Conservation (phyloP, 768 basidiomycete genomes). For the Mycena albidolilacea region DNA sequence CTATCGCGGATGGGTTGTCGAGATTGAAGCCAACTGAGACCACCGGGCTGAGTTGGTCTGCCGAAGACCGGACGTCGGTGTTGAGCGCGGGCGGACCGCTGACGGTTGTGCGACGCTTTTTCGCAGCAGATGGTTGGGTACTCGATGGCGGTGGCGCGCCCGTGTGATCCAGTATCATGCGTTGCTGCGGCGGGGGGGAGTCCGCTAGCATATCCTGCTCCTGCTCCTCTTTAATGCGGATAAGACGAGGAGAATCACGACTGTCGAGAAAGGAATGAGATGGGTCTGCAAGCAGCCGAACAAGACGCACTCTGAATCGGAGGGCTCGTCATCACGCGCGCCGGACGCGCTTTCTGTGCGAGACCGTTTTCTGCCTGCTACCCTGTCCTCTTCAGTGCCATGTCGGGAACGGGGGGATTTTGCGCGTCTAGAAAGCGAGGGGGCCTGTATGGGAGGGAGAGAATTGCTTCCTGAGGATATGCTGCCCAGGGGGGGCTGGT, state of each 20-base stretch:
- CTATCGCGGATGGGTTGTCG: slow-evolving; percentile 71
- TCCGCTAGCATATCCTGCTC: slow-evolving; percentile 64
- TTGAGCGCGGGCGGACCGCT: slow-evolving; percentile 72
- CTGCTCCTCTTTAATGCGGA: slow-evolving; percentile 76
- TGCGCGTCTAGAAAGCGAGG: slow-evolving; percentile 53
- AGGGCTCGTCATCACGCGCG: slow-evolving; percentile 54
- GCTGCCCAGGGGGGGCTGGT: slow-evolving; percentile 64
- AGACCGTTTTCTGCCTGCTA: slow-evolving; percentile 60
- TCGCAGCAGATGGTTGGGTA: slow-evolving; percentile 62
- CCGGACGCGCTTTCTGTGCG: slow-evolving; percentile 55
- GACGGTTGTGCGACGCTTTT: slow-evolving; percentile 82
- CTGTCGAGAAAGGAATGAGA: slow-evolving; percentile 42
- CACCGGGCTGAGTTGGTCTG: slow-evolving; percentile 73
- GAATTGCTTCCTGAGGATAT: slow-evolving; percentile 67
- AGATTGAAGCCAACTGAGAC: slow-evolving; percentile 69
- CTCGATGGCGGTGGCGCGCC: slow-evolving; percentile 59
- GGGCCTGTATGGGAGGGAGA: slow-evolving; percentile 76
- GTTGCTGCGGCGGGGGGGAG: slow-evolving; percentile 52
- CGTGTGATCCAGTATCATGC: slow-evolving; percentile 25
- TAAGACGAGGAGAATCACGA: slow-evolving; percentile 60
- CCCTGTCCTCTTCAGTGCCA: slow-evolving; percentile 50
- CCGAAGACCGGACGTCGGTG: slow-evolving; percentile 62
- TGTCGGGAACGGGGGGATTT: slow-evolving; percentile 51
- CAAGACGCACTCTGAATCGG: slow-evolving; percentile 63
- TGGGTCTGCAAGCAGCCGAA: slow-evolving; percentile 25